Evolutionary conservation across 305 asterid species (phyloP).

Genomic region (Solanum hybrid): DNA sequence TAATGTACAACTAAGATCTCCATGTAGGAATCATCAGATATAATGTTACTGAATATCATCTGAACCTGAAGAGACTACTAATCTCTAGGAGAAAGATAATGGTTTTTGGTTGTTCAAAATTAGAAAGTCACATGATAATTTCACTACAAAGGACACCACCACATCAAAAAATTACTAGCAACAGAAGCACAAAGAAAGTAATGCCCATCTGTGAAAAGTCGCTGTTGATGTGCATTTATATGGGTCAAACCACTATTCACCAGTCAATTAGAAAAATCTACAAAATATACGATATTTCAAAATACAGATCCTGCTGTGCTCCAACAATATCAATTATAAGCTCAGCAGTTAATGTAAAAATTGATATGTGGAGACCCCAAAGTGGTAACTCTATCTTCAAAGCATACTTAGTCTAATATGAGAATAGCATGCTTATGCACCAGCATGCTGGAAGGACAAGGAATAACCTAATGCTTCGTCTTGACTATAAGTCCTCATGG

Average conservation of each 20-base stretch:
- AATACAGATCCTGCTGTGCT: background rate
- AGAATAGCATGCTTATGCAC: background rate
- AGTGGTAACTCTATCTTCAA: background rate
- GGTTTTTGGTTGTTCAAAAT: background rate
- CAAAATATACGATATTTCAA: background rate
- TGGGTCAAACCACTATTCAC: background rate
- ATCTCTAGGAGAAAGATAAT: constrained; percentile 6
- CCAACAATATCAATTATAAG: background rate
- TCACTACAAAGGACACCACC: background rate
- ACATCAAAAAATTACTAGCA: background rate
- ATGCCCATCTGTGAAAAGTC: background rate
- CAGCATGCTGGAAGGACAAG: background rate
- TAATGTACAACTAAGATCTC: constrained; percentile 20
- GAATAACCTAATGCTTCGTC: background rate
- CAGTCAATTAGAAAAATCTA: background rate
- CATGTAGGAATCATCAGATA: constrained; percentile 23
- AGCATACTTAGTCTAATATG: background rate
- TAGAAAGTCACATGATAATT: background rate
- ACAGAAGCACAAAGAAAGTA: background rate
- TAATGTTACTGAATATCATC: constrained; percentile 11
- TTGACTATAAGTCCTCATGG: background rate
- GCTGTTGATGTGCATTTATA: background rate
- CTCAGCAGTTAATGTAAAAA: background rate
- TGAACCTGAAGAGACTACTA: constrained; percentile 9
- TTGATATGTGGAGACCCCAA: background rate